Base-by-base conservation (phyloP, 2,329 filamentous ascomycete species). In the Alternaria sp. region DNA sequence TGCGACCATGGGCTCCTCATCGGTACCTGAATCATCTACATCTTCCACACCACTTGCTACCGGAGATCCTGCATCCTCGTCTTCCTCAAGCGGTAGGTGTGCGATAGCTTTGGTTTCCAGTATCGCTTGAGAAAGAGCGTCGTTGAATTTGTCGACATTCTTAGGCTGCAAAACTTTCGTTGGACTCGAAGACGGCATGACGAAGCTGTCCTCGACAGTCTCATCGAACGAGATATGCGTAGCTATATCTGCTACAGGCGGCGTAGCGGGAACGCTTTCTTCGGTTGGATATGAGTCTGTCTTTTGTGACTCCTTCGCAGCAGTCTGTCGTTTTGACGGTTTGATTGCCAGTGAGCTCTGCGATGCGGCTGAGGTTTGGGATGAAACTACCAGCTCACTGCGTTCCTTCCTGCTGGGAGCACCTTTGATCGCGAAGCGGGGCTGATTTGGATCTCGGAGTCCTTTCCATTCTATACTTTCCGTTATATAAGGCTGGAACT, bases 51-150 rank as follows among this genome's bases (percentile, higher is more conserved):
- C 73, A 49, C 68, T 78, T 43, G 64, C 67, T 18, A 71, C 70
- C 23, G 70, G 69, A 33, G 66, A 73, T 6, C 66, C 61, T 23
- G 64, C 65, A 10, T 78, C 74, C 7, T 82, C 80, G 5, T 82
- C 80, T 14, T 80, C 76, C 26, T 83, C 81, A 0, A 84, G 70
- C 1, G 80, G 81, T 7, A 93, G 81, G 61, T 90, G 82, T 62
- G 87, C 86, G 30, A 87, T 85, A 59, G 87, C 83, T 70, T 86
- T 87, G 50, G 89, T 84, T 71, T 90, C 84, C 30, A 86, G 80
- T 61, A 96, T 93, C 58, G 87, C 86, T 37, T 87, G 81, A 30
- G 90, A 86, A 9, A 95, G 81, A 26, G 87, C 87, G 69, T 92
- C 89, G 9, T 70, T 59, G 62, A 70, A 66, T n/a, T 49, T 47